Evolutionary conservation across 2,329 filamentous ascomycete species (phyloP).

Genomic region (Lasiodiplodia hormozganensis): DNA sequence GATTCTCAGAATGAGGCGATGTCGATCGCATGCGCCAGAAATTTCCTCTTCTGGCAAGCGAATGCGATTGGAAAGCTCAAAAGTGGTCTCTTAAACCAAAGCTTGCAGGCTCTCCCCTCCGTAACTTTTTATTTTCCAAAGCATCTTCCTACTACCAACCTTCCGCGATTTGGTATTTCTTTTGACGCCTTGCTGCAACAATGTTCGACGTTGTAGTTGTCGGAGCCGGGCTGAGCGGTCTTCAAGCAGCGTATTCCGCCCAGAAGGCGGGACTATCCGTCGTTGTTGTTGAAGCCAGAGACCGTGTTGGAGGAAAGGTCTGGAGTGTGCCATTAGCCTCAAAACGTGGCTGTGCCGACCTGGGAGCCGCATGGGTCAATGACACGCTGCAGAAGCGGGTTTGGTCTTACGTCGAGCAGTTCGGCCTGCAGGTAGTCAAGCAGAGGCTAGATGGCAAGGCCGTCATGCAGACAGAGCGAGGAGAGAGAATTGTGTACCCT

Average conservation of each 20-base stretch:
- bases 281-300: slow-evolving; percentile 57
- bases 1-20: neutral
- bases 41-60: neutral
- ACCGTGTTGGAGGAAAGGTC: slow-evolving; percentile 61
- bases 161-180: too few species aligned
- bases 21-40: neutral
- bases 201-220: slow-evolving; percentile 44
- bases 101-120: neutral
- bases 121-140: neutral
- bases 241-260: slow-evolving; percentile 42
- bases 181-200: neutral
- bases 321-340: slow-evolving; percentile 47
- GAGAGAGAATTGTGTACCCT: slow-evolving; percentile 41
- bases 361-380: slow-evolving; percentile 68
- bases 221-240: slow-evolving; percentile 51
- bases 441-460: slow-evolving; percentile 57
- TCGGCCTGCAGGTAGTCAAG: slow-evolving; percentile 53
- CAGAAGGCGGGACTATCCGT: slow-evolving; percentile 47
- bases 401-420: slow-evolving; percentile 49
- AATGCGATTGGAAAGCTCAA: neutral
- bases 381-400: slow-evolving; percentile 59
- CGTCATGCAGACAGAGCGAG: slow-evolving; percentile 47
- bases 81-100: neutral
- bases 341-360: slow-evolving; percentile 49
- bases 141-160: neutral